These are phyloP conservation scores for Aegilops speltoides DNA, from an alignment of 176 grass and related monocot species.

Conservation along the genomic window DNA sequence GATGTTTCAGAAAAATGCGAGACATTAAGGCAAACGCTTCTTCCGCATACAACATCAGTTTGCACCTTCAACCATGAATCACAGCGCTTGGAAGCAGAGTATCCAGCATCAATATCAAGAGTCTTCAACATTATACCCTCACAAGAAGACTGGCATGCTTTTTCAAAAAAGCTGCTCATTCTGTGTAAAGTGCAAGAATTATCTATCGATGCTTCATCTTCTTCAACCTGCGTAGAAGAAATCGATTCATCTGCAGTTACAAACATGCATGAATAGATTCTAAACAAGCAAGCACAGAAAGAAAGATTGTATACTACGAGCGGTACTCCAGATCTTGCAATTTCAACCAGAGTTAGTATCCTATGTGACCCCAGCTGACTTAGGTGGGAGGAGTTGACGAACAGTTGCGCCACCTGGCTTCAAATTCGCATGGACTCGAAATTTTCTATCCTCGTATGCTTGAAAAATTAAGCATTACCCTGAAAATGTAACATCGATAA, in stretches of 20 bases:
- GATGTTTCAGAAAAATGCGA: conserved; percentile 22
- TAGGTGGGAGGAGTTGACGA: neutral
- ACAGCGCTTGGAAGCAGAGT: conserved; percentile 85
- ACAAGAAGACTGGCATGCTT: conserved; percentile 80
- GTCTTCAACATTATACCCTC: conserved; percentile 97
- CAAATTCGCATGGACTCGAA: neutral
- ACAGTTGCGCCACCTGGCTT: neutral
- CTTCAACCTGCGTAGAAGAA: conserved; percentile 65
- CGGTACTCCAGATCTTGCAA: conserved; percentile 12
- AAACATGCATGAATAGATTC: conserved; percentile 9
- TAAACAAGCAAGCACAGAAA: conserved; percentile 15
- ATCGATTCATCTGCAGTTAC: conserved; percentile 30
- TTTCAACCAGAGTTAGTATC: conserved; percentile 7
- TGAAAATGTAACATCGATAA: neutral
- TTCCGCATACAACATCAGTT: conserved; percentile 13
- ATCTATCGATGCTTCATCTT: conserved; percentile 53
- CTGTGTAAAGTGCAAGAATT: conserved; percentile 56
- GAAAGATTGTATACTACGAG: neutral
- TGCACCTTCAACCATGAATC: conserved; percentile 89
- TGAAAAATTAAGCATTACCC: conserved; percentile 18
- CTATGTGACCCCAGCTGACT: neutral
- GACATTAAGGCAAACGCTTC: neutral
- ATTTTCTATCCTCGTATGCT: neutral
- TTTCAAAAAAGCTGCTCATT: conserved; percentile 74
- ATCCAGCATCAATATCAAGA: conserved; percentile 86